phyloP scores from a whole-genome alignment of 2,329 filamentous ascomycete species.

The Aspergillus latus region DNA sequence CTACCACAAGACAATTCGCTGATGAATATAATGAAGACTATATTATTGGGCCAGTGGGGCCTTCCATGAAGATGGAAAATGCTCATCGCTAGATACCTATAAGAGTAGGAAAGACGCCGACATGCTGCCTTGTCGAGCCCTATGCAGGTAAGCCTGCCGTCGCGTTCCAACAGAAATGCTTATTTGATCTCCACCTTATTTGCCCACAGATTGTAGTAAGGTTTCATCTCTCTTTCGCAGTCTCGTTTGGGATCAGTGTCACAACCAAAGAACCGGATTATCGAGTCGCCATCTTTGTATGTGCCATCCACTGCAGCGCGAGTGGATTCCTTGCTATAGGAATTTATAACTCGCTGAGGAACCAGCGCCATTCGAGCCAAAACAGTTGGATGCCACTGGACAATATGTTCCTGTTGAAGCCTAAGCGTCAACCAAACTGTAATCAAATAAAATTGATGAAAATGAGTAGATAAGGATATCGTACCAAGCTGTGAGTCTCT shows the following conservation, averaged over 20 bases:
- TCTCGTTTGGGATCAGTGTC: slow-evolving; percentile 54
- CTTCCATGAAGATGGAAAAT: slow-evolving; percentile 14
- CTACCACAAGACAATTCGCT: not conserved
- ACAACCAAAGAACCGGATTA: slow-evolving; percentile 77
- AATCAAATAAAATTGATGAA: not conserved
- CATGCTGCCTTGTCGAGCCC: not conserved
- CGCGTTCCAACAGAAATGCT: not conserved
- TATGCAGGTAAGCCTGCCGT: not conserved
- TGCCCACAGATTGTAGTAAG: slow-evolving; percentile 49
- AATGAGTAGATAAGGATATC: slow-evolving; percentile 29
- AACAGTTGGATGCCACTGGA: slow-evolving; percentile 96
- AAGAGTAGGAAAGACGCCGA: not conserved
- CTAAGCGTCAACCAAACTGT: slow-evolving; percentile 28
- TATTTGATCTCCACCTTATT: slow-evolving; percentile 30
- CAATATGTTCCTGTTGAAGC: slow-evolving; percentile 69
- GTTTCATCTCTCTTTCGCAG: slow-evolving; percentile 70
- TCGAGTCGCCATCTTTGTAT: slow-evolving; percentile 81
- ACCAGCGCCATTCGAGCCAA: slow-evolving; percentile 85
- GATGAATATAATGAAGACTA: not conserved
- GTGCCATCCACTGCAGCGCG: slow-evolving; percentile 52
- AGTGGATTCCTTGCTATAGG: slow-evolving; percentile 61
- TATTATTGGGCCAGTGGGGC: not conserved
- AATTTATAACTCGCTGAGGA: slow-evolving; percentile 80
- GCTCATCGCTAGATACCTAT: not conserved
- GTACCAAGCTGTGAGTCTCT: slow-evolving; percentile 83